phyloP scores from a whole-genome alignment of 2,329 filamentous ascomycete genomes.

The Madurella fahalii region DNA sequence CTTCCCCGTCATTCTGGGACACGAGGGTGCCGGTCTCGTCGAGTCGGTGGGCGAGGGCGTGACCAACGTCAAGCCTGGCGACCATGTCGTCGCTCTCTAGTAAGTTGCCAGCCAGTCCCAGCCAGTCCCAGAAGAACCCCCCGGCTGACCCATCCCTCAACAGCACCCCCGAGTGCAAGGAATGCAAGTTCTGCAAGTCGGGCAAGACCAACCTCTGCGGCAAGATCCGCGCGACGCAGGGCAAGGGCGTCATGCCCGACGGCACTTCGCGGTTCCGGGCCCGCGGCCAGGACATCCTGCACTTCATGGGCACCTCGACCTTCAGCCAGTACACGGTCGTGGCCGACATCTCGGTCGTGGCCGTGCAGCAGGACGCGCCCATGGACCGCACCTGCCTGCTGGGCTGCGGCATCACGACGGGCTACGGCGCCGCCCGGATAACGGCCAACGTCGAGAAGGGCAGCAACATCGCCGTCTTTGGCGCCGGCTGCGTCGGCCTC shows the following conservation, averaged over 20 bases:
- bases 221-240: slow-evolving; percentile 97
- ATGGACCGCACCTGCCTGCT: slow-evolving; percentile 96
- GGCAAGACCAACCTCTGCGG: slow-evolving; percentile 99
- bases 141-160: slow-evolving; percentile 15
- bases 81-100: slow-evolving; percentile 88
- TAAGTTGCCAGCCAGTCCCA: slow-evolving; percentile 41
- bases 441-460: slow-evolving; percentile 90
- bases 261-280: slow-evolving; percentile 91
- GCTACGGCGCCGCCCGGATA: slow-evolving; percentile 91
- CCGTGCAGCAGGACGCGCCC: slow-evolving; percentile 82
- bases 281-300: slow-evolving; percentile 90
- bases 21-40: slow-evolving; percentile 87
- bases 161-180: slow-evolving; percentile 92
- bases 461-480: slow-evolving; percentile 86
- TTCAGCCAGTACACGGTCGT: slow-evolving; percentile 99
- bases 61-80: slow-evolving; percentile 87
- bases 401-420: slow-evolving; percentile 97
- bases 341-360: slow-evolving; percentile 95
- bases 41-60: slow-evolving; percentile 94
- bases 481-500: slow-evolving; percentile 91
- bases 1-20: slow-evolving; percentile 83
- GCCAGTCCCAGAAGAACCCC: slow-evolving; percentile 3
- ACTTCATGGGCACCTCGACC: slow-evolving; percentile 99
- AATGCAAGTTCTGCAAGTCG: slow-evolving; percentile 99
- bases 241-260: slow-evolving; percentile 94